Conservation (phyloP, 2,329 filamentous ascomycete species). For the Cladosporium phlei region DNA sequence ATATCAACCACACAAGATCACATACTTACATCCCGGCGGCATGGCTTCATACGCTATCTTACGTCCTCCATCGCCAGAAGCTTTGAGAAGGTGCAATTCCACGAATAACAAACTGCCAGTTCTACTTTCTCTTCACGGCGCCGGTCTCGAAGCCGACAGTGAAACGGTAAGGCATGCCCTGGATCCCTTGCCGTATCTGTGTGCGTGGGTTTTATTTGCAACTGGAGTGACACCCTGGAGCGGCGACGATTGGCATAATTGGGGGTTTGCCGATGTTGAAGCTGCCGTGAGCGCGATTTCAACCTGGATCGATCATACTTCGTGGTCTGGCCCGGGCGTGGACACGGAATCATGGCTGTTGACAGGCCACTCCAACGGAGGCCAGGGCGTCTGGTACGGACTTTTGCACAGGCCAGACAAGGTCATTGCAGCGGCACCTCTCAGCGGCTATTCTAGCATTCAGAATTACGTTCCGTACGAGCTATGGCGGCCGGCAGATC, state of each 20-base stretch:
- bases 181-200: conserved; percentile 48
- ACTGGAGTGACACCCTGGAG: conserved; percentile 56
- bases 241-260: conserved; percentile 58
- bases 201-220: conserved; percentile 53
- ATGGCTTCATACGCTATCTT: conserved; percentile 55
- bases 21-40: conserved; percentile 50
- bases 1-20: conserved; percentile 49
- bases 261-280: conserved; percentile 54
- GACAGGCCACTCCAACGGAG: conserved; percentile 57
- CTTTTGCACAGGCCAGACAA: conserved; percentile 54
- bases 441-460: conserved; percentile 56
- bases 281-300: conserved; percentile 48
- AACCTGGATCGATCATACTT: conserved; percentile 45
- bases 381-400: conserved; percentile 55
- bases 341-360: conserved; percentile 49
- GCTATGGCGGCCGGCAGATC: conserved; percentile 52
- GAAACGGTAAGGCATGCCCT: conserved; percentile 44
- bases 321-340: conserved; percentile 47
- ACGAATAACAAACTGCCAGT: conserved; percentile 39
- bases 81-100: conserved; percentile 23
- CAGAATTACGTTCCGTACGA: conserved; percentile 56
- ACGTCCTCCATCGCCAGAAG: conserved; percentile 46
- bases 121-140: conserved; percentile 52
- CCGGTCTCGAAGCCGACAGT: conserved; percentile 52
- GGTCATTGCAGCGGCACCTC: conserved; percentile 51